Conservation (phyloP, 2,329 filamentous ascomycete genomes). For the Hymenoscyphus salicellus region DNA sequence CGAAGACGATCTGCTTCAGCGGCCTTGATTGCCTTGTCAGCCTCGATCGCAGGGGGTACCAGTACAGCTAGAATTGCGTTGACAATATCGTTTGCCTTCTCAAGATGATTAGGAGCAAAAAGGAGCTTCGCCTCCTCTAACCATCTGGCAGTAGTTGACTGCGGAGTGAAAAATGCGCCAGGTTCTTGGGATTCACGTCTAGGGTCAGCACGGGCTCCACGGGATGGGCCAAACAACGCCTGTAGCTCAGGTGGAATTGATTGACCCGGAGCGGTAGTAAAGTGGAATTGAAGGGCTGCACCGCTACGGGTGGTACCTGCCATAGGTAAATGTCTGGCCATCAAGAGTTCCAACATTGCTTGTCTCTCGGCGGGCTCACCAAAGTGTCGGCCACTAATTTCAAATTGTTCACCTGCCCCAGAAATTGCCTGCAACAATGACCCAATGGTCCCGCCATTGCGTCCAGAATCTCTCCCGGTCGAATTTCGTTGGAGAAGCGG, state of each 20-base stretch:
- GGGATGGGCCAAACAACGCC: conserved; percentile 39
- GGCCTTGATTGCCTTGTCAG: conserved; percentile 68
- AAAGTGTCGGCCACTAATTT: conserved; percentile 30
- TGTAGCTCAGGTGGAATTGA: conserved; percentile 53
- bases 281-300: conserved; percentile 58
- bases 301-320: conserved; percentile 42
- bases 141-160: conserved; percentile 74
- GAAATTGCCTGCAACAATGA: conserved; percentile 49
- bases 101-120: conserved; percentile 66
- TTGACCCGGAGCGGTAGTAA: conserved; percentile 48
- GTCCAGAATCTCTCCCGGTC: conserved; percentile 45
- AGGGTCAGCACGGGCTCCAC: conserved; percentile 25
- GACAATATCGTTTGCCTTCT: conserved; percentile 66
- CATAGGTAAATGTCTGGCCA: conserved; percentile 35
- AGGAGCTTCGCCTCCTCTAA: conserved; percentile 85
- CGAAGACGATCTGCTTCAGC: conserved; percentile 54
- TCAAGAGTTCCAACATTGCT: conserved; percentile 31
- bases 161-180: conserved; percentile 57
- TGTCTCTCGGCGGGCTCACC: conserved; percentile 29
- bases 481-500: conserved; percentile 71
- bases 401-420: conserved; percentile 34
- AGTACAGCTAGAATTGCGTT: conserved; percentile 69
- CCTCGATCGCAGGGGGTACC: conserved; percentile 79
- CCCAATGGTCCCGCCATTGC: conserved; percentile 48
- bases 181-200: conserved; percentile 34